Percentiles rank a stretch among this genome's conserved stretches.
Evolutionary conservation across 2,329 filamentous ascomycete species (phyloP).

Genomic region (Didymella glomerata): DNA sequence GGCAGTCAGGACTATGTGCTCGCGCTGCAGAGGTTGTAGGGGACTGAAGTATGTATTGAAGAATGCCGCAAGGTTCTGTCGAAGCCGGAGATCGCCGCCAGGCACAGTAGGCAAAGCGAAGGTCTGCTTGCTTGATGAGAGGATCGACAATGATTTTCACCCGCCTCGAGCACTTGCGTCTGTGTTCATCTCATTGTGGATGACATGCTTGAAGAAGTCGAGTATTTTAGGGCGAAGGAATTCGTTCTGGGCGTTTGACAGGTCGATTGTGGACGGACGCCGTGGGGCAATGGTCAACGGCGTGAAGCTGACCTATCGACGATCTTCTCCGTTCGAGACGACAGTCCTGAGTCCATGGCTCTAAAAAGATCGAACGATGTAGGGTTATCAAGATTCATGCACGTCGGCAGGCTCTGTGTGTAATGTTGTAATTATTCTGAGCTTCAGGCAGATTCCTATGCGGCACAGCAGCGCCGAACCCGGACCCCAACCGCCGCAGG

Average conservation of each 20-base stretch:
- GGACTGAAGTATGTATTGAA: conserved; percentile 2
- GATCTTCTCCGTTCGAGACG: not conserved
- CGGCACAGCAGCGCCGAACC: conserved; percentile 7
- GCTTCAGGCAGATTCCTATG: conserved; percentile 1
- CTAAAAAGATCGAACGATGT: not conserved
- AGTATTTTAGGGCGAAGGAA: not conserved
- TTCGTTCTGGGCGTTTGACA: conserved; percentile 7
- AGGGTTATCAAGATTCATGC: not conserved
- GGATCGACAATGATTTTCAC: too few species aligned
- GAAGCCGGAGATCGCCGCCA: not conserved
- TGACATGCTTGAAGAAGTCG: not conserved
- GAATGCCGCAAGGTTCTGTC: not conserved
- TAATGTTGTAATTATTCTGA: conserved; percentile 36
- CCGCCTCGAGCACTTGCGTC: not conserved
- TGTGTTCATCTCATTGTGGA: not conserved
- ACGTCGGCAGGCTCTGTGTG: not conserved
- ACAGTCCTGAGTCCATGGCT: not conserved
- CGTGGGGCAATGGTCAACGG: not conserved
- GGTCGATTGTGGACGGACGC: not conserved
- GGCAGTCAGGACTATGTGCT: conserved; percentile 1
- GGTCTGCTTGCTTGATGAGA: not conserved
- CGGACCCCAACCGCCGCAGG: not conserved
- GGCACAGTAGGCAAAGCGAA: not conserved
- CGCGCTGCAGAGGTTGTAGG: not conserved
- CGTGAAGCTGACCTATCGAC: not conserved